Evolutionary conservation across 1,139 yeast genomes (phyloP), one percentile per base, ranked within the genome.

Genomic region (Kurtzmaniella natalensis): DNA sequence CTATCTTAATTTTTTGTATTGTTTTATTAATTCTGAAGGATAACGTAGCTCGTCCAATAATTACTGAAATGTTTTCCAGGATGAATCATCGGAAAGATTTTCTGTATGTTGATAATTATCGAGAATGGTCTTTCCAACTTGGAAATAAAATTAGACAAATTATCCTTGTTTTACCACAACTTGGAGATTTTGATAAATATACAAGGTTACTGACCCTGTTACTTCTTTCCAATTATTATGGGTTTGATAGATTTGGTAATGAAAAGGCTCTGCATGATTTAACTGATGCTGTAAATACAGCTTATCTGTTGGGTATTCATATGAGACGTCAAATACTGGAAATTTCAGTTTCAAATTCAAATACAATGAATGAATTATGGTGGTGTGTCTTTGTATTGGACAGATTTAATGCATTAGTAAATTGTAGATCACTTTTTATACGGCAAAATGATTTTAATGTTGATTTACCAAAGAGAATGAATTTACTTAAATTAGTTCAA

Each of bases 171-270:
- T 36, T 51, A 24, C 62, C 64, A 1, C 66, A 63, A 35, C 42
- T 65, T 18, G 70, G 70, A 4, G 68, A 63, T 36, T 54, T 55
- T 25, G 68, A 64, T 34, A 60, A 59, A 37, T 46, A 61, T n/a
- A 43, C 55, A 2, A 37, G 61, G 22, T 41, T 62, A 31, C 48
- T 55, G 2, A 56, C 61, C 2, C 55, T 49, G 45, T 39, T 57
- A 15, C 46, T 65, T n/a, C 48, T 65, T 10, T 47, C 58, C 18
- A 41, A 55, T 10, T 63, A 57, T 40, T 61, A 54, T 38, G 54
- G 52, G 22, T 56, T 53, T 34, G 55, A 57, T 37, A 49, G 52
- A 37, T 46, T 53, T 22, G 69, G 71, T 3, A 57, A 51, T 39
- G 71, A 65, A 39, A 61, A 58, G 31, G 53, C 63, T 33, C 51